Evolutionary conservation across 192 early-diverging fungal species (phyloP), one percentile per base, ranked within the genome.

Genomic region (Entomortierella parvispora): DNA sequence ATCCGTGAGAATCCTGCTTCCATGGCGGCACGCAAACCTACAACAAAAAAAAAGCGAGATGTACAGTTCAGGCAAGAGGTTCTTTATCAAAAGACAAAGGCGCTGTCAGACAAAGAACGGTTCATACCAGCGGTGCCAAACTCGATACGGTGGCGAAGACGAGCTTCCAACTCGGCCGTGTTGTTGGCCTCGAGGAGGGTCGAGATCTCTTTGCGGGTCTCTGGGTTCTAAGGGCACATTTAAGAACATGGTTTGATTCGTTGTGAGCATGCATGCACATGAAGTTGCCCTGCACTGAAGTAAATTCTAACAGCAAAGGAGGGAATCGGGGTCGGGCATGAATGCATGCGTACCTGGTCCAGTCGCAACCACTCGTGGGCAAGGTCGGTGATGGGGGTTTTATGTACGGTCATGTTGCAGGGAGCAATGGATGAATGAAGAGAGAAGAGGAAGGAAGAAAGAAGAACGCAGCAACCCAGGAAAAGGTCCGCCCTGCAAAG

Each of bases 1-100:
- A 98, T 96, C 32, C 94, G 82, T 34, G 94, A 85, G 83, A 94
- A 98, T 23, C 96, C 96, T 57, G 95, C 92, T 64, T 93, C 93
- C 95, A 96, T 98, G n/a, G 87, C 85, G 22, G 96, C 93, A 42
- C 96, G 85, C 37, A 98, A 81, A 4, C 96, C 93, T 88, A 32
- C 23, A 43, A n/a, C n/a, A n/a, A 11, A 33, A 8, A 59, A 3
- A 53, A 34, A 32, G 18, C 2, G 12, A 0, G 18, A 23, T 58
- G 34, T 18, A 48, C 40, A 22, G 17, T 31, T 31, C 2, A 43
- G 47, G 26, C 34, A 14, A 18, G 18, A 17, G 9, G 9, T 15
- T 33, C 65, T 0, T 25, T 44, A 15, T 7, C 25, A 20, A 37
- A 6, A 69, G 25, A 50, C 7, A 54, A 22, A n/a, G n/a, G n/a